Evolutionary conservation across 805 yeast genomes (phyloP).

Genomic region (Kazachstania taianensis): DNA sequence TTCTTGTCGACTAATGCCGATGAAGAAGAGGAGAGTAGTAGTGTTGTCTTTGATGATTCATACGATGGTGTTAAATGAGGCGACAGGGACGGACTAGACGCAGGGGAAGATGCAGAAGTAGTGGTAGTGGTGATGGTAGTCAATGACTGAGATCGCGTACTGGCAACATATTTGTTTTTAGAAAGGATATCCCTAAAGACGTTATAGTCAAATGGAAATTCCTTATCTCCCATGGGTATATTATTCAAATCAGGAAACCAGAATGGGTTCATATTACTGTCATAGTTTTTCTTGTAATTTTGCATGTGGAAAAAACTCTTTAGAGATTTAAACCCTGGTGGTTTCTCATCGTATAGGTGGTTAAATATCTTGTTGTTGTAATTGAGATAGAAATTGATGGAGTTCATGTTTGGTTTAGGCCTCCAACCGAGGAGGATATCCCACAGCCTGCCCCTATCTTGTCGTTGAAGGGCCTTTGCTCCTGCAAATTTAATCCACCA

Average conservation of each 20-base stretch:
- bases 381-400: slow-evolving; percentile 28
- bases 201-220: slow-evolving; percentile 20
- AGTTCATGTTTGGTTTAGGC: slow-evolving; percentile 27
- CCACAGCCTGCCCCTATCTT: slow-evolving; percentile 84
- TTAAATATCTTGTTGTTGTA: slow-evolving; percentile 25
- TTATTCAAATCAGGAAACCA: slow-evolving; percentile 30
- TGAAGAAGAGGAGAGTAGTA: background rate
- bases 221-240: slow-evolving; percentile 19
- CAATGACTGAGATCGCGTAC: background rate
- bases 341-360: slow-evolving; percentile 17
- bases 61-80: background rate
- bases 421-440: slow-evolving; percentile 78
- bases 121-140: background rate
- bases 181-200: slow-evolving; percentile 22
- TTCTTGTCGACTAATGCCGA: background rate
- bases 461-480: slow-evolving; percentile 69
- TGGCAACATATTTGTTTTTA: slow-evolving; percentile 18
- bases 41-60: background rate
- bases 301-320: too few species aligned
- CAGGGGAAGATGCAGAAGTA: background rate
- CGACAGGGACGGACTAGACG: background rate
- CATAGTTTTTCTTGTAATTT: background rate
- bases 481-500: slow-evolving; percentile 96
- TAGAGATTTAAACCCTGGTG: background rate
- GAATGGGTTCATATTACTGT: slow-evolving; percentile 22